phyloP scores from a whole-genome alignment of 768 basidiomycete species.

The Dictyophora rubrovolvata region DNA sequence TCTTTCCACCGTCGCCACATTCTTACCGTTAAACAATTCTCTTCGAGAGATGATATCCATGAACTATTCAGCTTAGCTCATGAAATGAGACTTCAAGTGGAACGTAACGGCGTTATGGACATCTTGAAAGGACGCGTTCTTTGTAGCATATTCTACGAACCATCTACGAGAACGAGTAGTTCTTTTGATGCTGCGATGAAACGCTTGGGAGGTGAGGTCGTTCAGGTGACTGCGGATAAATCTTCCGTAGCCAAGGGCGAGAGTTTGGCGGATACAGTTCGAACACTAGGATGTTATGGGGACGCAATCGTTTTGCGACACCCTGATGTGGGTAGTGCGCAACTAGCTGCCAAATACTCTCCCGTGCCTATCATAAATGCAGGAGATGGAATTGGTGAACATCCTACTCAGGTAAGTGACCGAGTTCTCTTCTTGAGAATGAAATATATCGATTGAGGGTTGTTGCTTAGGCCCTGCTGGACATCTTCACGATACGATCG shows the following conservation, averaged over 20 bases:
- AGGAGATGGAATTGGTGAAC: slow-evolving; percentile 95
- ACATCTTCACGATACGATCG: slow-evolving; percentile 91
- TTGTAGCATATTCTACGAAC: slow-evolving; percentile 91
- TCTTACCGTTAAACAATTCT: slow-evolving; percentile 87
- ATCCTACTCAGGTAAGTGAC: slow-evolving; percentile 78
- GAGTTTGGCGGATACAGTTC: slow-evolving; percentile 82
- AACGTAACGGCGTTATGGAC: slow-evolving; percentile 80
- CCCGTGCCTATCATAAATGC: slow-evolving; percentile 95
- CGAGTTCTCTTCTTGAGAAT: background rate
- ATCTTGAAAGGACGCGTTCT: slow-evolving; percentile 86
- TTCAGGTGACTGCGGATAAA: slow-evolving; percentile 67
- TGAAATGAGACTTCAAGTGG: slow-evolving; percentile 95
- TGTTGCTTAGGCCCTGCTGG: slow-evolving; percentile 59
- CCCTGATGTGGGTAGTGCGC: slow-evolving; percentile 88
- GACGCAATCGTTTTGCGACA: slow-evolving; percentile 94
- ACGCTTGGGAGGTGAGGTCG: slow-evolving; percentile 90
- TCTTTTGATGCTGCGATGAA: slow-evolving; percentile 99
- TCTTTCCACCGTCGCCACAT: slow-evolving; percentile 92
- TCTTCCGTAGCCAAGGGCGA: slow-evolving; percentile 95
- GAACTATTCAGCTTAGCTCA: slow-evolving; percentile 90
- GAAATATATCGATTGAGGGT: background rate
- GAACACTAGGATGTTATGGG: slow-evolving; percentile 89
- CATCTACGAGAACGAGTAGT: slow-evolving; percentile 88
- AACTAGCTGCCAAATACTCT: slow-evolving; percentile 91
- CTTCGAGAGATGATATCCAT: slow-evolving; percentile 72